Conservation (phyloP, 2,329 filamentous ascomycete species). For the Sclerotinia nivalis region DNA sequence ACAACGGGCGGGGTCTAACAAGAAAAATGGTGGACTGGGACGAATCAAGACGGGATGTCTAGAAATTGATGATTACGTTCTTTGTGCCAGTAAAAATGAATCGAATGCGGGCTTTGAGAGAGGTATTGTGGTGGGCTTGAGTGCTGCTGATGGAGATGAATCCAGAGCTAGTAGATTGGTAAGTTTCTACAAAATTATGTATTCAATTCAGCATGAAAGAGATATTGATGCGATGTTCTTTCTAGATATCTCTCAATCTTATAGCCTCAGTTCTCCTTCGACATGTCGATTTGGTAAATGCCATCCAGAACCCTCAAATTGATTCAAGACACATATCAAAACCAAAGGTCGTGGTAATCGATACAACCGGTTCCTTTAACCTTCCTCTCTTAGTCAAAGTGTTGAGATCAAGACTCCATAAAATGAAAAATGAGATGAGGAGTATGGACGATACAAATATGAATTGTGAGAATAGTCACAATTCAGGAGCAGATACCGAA, state of each 20-base stretch:
- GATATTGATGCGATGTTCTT: neutral
- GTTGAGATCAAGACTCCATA: constrained; percentile 31
- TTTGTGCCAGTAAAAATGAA: constrained; percentile 30
- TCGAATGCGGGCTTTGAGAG: constrained; percentile 27
- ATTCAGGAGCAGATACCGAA: neutral
- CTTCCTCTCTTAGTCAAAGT: constrained; percentile 35
- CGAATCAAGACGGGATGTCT: constrained; percentile 35
- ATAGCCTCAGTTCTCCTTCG: constrained; percentile 33
- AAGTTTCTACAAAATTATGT: constrained; percentile 25
- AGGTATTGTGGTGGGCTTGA: constrained; percentile 38
- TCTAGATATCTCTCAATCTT: constrained; percentile 37
- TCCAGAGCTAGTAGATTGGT: constrained; percentile 36
- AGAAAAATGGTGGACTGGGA: neutral
- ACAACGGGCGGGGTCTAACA: constrained; percentile 31
- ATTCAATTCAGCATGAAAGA: neutral
- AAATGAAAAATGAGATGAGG: neutral
- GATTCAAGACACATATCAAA: neutral
- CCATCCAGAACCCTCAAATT: neutral
- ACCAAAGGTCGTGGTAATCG: constrained; percentile 36
- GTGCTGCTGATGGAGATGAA: constrained; percentile 37
- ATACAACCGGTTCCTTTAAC: constrained; percentile 39
- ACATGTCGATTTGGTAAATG: neutral
- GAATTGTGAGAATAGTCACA: neutral
- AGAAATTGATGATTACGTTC: constrained; percentile 30
- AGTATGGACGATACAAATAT: neutral